Evolutionary conservation across 371 early-diverging fungal genomes (phyloP), one percentile per base, ranked within the genome.

Genomic region (Mucor lusitanicus): DNA sequence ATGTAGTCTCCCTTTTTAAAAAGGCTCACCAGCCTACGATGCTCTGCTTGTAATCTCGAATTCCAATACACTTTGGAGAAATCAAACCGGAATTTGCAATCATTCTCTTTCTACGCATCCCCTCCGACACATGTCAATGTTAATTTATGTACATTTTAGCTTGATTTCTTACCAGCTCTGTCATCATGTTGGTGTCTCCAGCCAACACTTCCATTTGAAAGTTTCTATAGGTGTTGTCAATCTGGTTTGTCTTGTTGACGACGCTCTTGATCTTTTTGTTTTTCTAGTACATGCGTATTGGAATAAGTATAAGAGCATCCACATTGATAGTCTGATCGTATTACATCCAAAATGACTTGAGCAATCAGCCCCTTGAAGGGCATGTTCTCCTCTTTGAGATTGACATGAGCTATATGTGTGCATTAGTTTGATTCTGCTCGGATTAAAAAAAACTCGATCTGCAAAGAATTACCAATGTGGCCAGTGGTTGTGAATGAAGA

Each of bases 1-100:
- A 99, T 86, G 57, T 86, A 81, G 33, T 94, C 91, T 2, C 87
- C 90, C 28, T 73, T 69, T 35, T 87, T 78, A 73, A 99, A 97
- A 59, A 76, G 64, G 30, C 83, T 78, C 32, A 96, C 89, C 32
- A 99, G 74, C n/a, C 98, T 89, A 32, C 92, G 91, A 72, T 99
- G 99, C 70, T 99, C 99, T 0, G 88, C 85, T 65, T 97, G 97
- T 37, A 99, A 89, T 27, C 99, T 90, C 8, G 99, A 98, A 84
- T 99, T 99, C 99, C 99, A 99, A 79, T 99, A 99, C 4, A 99
- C 99, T 68, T 94, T 90, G 17, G 97, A 94, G 68, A 97, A 99
- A 71, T 99, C 98, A 67, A 99, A 95, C 62, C 85, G 81, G 80
- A 99, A 99, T 48, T 76, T 79, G 75, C 98, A 97, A 13, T 89